Conservation (phyloP, 768 basidiomycete species). For the Hemileccinum rubropunctum region DNA sequence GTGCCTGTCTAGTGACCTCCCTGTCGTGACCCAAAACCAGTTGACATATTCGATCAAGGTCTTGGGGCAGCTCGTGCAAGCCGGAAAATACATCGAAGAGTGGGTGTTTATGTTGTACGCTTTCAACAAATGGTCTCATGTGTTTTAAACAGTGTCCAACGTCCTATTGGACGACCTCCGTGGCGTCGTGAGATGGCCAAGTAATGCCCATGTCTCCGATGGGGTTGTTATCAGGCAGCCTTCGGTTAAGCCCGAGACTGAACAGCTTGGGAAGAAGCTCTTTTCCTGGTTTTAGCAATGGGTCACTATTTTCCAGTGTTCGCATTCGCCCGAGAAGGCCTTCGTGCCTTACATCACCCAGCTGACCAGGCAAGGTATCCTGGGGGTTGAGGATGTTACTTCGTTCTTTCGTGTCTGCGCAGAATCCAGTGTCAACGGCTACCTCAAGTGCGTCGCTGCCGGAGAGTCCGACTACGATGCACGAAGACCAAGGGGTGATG, state of each 20-base stretch:
- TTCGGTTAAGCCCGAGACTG: conserved; percentile 65
- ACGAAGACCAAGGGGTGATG: conserved; percentile 86
- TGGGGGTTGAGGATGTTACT: conserved; percentile 93
- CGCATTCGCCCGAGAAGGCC: conserved; percentile 86
- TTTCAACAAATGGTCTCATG: neutral
- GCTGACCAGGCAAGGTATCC: conserved; percentile 92
- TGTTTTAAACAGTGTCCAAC: conserved; percentile 49
- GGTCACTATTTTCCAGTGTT: conserved; percentile 92
- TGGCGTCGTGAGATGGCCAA: conserved; percentile 52
- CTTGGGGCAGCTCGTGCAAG: conserved; percentile 66
- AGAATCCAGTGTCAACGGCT: conserved; percentile 89
- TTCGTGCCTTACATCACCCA: conserved; percentile 98
- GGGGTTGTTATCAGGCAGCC: conserved; percentile 40
- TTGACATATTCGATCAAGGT: conserved; percentile 81
- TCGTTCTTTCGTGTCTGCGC: conserved; percentile 97
- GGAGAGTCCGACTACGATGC: conserved; percentile 75
- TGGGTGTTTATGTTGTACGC: conserved; percentile 39
- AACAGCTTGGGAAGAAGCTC: conserved; percentile 71
- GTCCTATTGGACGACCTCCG: conserved; percentile 82
- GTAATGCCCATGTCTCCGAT: conserved; percentile 42
- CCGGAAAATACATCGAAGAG: conserved; percentile 84
- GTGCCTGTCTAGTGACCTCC: conserved; percentile 77
- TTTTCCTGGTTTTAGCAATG: conserved; percentile 90
- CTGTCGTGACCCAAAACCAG: conserved; percentile 75
- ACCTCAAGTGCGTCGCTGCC: conserved; percentile 68